Base-by-base conservation (phyloP, 2,329 filamentous ascomycete species). In the Trichoderma afroharzianum region DNA sequence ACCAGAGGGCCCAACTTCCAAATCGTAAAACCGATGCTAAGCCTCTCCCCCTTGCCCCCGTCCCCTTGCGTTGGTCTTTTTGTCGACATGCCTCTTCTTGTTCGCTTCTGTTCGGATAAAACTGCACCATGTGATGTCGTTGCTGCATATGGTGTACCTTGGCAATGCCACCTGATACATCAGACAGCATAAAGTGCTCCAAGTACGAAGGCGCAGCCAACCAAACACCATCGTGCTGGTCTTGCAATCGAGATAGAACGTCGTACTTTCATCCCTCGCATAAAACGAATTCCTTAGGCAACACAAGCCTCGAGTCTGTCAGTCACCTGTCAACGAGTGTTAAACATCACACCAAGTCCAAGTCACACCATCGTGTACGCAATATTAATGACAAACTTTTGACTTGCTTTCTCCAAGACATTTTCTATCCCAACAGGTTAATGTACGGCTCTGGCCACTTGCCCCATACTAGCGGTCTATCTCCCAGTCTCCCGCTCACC, bases 401-500 rank as follows among this genome's bases (percentile, higher is more conserved):
- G 8, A 33, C 30, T 55, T 14, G 14, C 30, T 12, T 33, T 7
- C 21, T 28, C 7, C 30, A 12, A 18, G 18, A 28, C 11, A 43
- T 4, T 63, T 72, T 72, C 73, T 76, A 84, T 70, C 90, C 90
- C 55, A 95, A 86, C 74, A 97, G 80, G 69, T 93, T 94, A 69
- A 95, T 90, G 72, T 92, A 91, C 63, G 93, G 91, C 78, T 97
- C 94, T 2, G 95, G 95, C 92, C 93, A 98, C 71, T 85, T 89
- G 9, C 93, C 94, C 90, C 93, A 92, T 21, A 98, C 85, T 77
- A 98, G 84, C 6, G 95, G 94, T 78, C 91, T 87, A 75, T 92
- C 89, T 0, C 93, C 94, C 72, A 97, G 86, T 72, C 92, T 87
- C 3, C 94, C 94, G 67, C 92, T 93, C 73, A 97, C 90, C 1